Base-by-base conservation (phyloP, 441 rosid genomes). In the Heliophila coronopifolia region DNA sequence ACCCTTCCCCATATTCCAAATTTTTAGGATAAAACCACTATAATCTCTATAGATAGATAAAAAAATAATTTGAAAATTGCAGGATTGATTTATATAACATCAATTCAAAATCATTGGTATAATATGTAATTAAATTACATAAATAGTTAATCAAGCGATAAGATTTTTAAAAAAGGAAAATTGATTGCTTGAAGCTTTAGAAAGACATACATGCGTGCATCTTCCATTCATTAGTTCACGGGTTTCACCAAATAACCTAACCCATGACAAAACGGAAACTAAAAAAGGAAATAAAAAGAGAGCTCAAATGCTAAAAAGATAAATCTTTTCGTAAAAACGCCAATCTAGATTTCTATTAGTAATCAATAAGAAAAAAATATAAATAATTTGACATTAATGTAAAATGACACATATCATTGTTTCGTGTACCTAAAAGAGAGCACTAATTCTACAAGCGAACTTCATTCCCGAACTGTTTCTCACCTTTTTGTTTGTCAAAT, bases 381-480 rank as follows among this genome's bases (percentile, higher is more conserved):
- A 11, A 51, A 44, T 38, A 18, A 45, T 51, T 39, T 51, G 16
- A 65, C 65, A 31, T 17, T 51, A 38, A 58, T 58, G 38, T 58
- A 40, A 58, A 16, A 38, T 45, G 60, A 38, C 52, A 30, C 50
- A 51, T 37, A 58, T 51, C 43, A 50, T 23, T 58, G 51, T 65
- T 65, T 65, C 70, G 70, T 65, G 70, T 65, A 37, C 55, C 8
- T 51, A 43, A 51, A 58, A 23, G 59, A 50, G 50, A 58, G 39
- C 43, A 37, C 70, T 58, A 58, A 56, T 58, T 65, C 52, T 58
- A 37, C 70, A 65, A 65, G 70, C 15, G 58, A 65, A 51, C 70
- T 65, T 51, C 55, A 30, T 44, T 38, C 60, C 38, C 45, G 70
- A 65, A 58, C 70, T 65, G 70, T 65, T 65, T 65, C 65, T 52